Conservation (phyloP, 495 filamentous ascomycete species). For the Podospora anserina region DNA sequence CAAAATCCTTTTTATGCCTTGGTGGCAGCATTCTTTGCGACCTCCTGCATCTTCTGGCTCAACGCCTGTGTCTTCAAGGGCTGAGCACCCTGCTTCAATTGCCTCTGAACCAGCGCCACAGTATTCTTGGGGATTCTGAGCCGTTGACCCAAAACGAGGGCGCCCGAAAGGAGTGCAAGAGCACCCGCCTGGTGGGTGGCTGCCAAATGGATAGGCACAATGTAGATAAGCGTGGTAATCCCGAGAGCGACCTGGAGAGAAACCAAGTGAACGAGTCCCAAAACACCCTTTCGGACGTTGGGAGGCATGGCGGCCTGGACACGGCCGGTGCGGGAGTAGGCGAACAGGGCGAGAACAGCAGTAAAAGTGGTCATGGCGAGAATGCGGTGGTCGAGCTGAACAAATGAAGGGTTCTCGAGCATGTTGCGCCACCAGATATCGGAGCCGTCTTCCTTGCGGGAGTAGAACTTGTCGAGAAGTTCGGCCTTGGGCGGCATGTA, state of each 20-base stretch:
- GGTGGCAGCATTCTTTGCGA: slow-evolving; percentile 8
- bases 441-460: slow-evolving; percentile 64
- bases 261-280: slow-evolving; percentile 78
- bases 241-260: slow-evolving; percentile 79
- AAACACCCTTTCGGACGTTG: slow-evolving; percentile 64
- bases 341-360: slow-evolving; percentile 70
- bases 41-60: slow-evolving; percentile 17
- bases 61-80: slow-evolving; percentile 7
- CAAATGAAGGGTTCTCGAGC: slow-evolving; percentile 91
- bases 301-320: slow-evolving; percentile 63
- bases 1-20: neutral
- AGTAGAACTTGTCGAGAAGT: slow-evolving; percentile 83
- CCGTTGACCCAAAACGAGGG: slow-evolving; percentile 67
- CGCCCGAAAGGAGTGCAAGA: slow-evolving; percentile 78
- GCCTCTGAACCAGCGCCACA: slow-evolving; percentile 45
- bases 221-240: slow-evolving; percentile 85
- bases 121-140: slow-evolving; percentile 49
- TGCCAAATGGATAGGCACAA: slow-evolving; percentile 83
- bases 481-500: slow-evolving; percentile 76
- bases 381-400: slow-evolving; percentile 93
- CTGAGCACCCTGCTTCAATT: slow-evolving; percentile 18
- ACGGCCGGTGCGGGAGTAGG: slow-evolving; percentile 65
- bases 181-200: slow-evolving; percentile 92
- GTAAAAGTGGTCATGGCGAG: slow-evolving; percentile 86
- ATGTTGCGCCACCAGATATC: slow-evolving; percentile 95